Base-by-base conservation (phyloP, 2,329 filamentous ascomycete species). In the Aspergillus tamarii region DNA sequence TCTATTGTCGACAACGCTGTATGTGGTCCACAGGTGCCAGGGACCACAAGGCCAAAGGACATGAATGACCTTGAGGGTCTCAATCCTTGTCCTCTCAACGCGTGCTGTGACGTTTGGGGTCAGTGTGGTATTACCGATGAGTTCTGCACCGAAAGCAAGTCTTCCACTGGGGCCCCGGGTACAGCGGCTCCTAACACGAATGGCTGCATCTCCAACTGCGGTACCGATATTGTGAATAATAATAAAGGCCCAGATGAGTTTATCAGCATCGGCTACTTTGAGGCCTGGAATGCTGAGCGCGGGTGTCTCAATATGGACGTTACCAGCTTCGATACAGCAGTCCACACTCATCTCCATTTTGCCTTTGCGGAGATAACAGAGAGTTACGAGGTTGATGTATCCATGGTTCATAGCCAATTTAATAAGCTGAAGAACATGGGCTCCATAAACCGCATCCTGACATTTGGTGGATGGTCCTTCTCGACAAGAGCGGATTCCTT, bases 401-500 rank as follows among this genome's bases (percentile, higher is more conserved):
- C 36, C 36, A 3, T 70, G 57, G 76, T 75, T 0, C 74, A 79
- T 60, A 62, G 79, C 10, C 76, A 82, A 60, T 80, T 76, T 58
- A 58, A 72, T 6, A 82, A 83, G 62, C 71, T 71, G 41, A 62
- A 66, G 0, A 45, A 77, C 14, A 63, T 32, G 0, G 69, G 68
- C 11, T 30, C 39, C 48, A 5, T 41, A 1, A 80, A 82, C 64
- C 69, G 67, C n/a, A 78, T 84, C 43, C 32, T 84, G 10, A 78
- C 79, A 0, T 78, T 84, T 66, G 81, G 82, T 23, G 82, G 82
- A 30, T 83, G 82, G 82, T 71, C 69, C 23, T 78, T 80, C 63
- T 81, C 76, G 0, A 83, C 81, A 0, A 69, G 73, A 1, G 71
- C 75, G 0, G 69, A 59, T 5, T 80, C 78, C 0, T 82, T 76